These are phyloP conservation scores for Fusarium incarnatum DNA, from an alignment of 2,329 filamentous ascomycete genomes.

Conservation along the genomic window DNA sequence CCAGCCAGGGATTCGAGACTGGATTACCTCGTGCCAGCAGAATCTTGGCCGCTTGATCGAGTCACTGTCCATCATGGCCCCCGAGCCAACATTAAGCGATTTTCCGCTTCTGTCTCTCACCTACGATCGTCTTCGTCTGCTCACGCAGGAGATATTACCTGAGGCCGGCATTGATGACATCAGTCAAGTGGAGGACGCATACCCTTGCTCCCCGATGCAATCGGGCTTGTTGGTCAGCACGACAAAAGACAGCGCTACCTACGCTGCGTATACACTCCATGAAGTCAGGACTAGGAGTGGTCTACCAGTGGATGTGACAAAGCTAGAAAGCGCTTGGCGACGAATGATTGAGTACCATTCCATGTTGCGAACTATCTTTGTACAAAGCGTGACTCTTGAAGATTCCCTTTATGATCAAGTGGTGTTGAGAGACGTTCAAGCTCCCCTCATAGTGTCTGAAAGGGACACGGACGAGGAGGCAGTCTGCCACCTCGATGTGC, in stretches of 20 bases:
- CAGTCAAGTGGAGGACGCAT: slow-evolving; percentile 45
- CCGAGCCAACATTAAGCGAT: slow-evolving; percentile 31
- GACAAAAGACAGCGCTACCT: slow-evolving; percentile 53
- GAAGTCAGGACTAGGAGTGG: slow-evolving; percentile 35
- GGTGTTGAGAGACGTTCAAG: slow-evolving; percentile 49
- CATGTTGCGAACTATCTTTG: slow-evolving; percentile 60
- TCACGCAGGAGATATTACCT: slow-evolving; percentile 28
- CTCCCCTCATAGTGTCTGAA: slow-evolving; percentile 14
- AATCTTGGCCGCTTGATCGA: slow-evolving; percentile 8
- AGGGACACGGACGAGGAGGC: slow-evolving; percentile 26
- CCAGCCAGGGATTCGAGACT: slow-evolving; percentile 52
- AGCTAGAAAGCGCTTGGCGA: slow-evolving; percentile 51
- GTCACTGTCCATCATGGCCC: slow-evolving; percentile 2
- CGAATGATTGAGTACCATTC: slow-evolving; percentile 57
- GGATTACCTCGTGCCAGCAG: slow-evolving; percentile 31
- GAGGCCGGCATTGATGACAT: slow-evolving; percentile 12
- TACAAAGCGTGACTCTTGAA: slow-evolving; percentile 57
- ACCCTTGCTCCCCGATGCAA: slow-evolving; percentile 55
- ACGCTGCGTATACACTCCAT: slow-evolving; percentile 51
- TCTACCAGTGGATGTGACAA: slow-evolving; percentile 36
- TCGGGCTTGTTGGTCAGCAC: slow-evolving; percentile 54
- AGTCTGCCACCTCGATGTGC: slow-evolving; percentile 5
- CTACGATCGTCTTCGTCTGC: slow-evolving; percentile 28
- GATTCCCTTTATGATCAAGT: slow-evolving; percentile 61
- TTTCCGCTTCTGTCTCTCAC: slow-evolving; percentile 35